Conservation (phyloP, 768 basidiomycete species). For the Lactifluus rugatus region DNA sequence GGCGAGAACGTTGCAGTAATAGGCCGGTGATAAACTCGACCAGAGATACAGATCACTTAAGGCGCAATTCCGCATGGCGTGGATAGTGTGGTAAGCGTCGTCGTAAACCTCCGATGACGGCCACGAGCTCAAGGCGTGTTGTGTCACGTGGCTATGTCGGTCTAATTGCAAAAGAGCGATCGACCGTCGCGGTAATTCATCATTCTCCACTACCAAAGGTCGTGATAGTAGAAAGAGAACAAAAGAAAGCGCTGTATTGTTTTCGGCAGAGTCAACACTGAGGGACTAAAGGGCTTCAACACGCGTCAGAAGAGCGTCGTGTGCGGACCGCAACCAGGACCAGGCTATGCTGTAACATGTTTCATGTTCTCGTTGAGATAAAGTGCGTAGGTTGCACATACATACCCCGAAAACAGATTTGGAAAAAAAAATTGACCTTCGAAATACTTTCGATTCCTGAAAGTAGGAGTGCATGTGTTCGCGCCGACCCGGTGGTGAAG, state of each 20-base stretch:
- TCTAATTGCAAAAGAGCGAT: not conserved
- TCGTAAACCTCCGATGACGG: conserved; percentile 6
- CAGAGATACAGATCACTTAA: conserved; percentile 1
- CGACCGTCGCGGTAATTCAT: not conserved
- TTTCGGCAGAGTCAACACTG: not conserved
- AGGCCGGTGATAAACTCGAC: conserved; percentile 7
- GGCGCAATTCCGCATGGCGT: conserved; percentile 9
- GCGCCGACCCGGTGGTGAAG: not conserved
- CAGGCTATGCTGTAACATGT: conserved; percentile 7
- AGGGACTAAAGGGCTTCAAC: not conserved
- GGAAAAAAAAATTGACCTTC: not conserved
- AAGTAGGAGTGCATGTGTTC: not conserved
- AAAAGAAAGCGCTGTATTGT: too few species aligned
- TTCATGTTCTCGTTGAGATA: conserved; percentile 9
- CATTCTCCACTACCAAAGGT: not conserved
- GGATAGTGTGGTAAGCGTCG: conserved; percentile 3
- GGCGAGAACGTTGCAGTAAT: conserved; percentile 7
- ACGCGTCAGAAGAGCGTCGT: not conserved
- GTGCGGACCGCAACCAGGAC: not conserved
- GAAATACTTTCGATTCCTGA: conserved; percentile 2
- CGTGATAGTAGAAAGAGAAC: not conserved
- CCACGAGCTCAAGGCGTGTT: conserved; percentile 15
- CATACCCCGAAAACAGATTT: not conserved
- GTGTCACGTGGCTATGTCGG: conserved; percentile 7
- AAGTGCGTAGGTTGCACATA: not conserved